Base-by-base conservation (phyloP, 1,284 basidiomycete species). In the Puccinia novopanici region DNA sequence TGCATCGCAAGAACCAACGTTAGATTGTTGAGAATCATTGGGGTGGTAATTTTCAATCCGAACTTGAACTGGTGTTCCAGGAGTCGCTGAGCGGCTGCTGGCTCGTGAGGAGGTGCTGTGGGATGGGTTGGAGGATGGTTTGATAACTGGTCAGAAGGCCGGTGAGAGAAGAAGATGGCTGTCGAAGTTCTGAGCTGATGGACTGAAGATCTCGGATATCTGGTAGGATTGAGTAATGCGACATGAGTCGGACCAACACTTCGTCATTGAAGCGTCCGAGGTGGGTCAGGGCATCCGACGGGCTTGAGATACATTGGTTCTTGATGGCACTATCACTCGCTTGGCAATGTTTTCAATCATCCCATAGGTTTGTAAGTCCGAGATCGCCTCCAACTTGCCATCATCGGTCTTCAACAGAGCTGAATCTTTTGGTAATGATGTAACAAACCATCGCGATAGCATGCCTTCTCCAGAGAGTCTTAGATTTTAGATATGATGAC, bases 21-120 rank as follows among this genome's bases (percentile, higher is more conserved):
- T 24, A 80, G 27, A 61, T 80, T 80, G 48, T 80, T 73, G 22
- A 73, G 67, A n/a, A 80, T 80, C 42, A 73, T 61, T 42, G 78
- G 78, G 9, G 70, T 72, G n/a, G 78, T 80, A 59, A 80, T 72
- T 55, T 80, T 65, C 40, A 80, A 67, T 24, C 65, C 55, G 24
- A 80, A 80, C 42, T 52, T 40, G 24, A 80, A 61, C 37, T 79
- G 76, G n/a, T 65, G 74, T 76, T 76, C 24, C 6, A 63, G 42
- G 15, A 55, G 72, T 74, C 17, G n/a, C 24, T 54, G 70, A 19
- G 48, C 12, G n/a, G 37, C 24, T 40, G 19, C 24, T 24, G 30
- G 34, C 48, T 71, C 45, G 19, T 30, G 15, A 24, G 30, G 34
- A n/a, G 65, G 37, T 42, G 40, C n/a, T 5, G 63, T n/a, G n/a